Percentiles rank a stretch among this genome's conserved stretches.
Conservation (phyloP, 768 basidiomycete species). For the Trametes elegans region DNA sequence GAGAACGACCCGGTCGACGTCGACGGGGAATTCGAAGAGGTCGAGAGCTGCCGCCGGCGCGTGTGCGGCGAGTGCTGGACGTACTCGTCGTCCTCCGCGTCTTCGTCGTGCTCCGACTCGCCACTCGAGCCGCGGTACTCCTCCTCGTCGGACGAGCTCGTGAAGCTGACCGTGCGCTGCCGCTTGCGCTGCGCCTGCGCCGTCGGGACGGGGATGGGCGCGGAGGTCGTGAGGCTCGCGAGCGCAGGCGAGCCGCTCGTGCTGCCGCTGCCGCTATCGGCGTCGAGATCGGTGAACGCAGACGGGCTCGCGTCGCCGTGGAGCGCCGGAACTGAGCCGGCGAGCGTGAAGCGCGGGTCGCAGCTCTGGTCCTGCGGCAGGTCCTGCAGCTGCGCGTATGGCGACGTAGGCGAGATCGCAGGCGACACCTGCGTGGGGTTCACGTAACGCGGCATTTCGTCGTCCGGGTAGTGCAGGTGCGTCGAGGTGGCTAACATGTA, state of each 20-base stretch:
- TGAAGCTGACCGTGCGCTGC: conserved; percentile 17
- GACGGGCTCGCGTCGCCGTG: conserved; percentile 1
- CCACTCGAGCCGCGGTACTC: conserved; percentile 7
- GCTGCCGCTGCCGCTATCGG: conserved; percentile 10
- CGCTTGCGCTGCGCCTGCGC: conserved; percentile 11
- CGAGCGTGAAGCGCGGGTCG: conserved; percentile 22
- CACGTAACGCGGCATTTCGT: conserved; percentile 19
- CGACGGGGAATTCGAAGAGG: conserved; percentile 9
- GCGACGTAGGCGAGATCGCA: conserved; percentile 16
- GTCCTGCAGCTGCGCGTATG: conserved; percentile 14
- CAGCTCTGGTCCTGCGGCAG: conserved; percentile 11
- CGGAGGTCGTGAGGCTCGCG: background rate
- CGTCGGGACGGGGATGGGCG: conserved; percentile 10
- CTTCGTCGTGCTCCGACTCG: conserved; percentile 18
- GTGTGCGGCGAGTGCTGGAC: conserved; percentile 13
- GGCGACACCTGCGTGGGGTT: conserved; percentile 22
- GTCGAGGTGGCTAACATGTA: conserved; percentile 3
- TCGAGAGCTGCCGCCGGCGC: conserved; percentile 5
- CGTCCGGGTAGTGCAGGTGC: conserved; percentile 16
- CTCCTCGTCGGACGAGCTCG: conserved; percentile 15
- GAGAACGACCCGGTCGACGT: conserved; percentile 8
- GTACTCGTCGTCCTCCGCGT: conserved; percentile 21
- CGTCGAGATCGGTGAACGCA: background rate
- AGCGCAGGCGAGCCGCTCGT: conserved; percentile 15
- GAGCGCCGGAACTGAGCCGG: background rate